phyloP scores from a whole-genome alignment of 176 grass and related monocot genomes.

The Leersia perrieri region DNA sequence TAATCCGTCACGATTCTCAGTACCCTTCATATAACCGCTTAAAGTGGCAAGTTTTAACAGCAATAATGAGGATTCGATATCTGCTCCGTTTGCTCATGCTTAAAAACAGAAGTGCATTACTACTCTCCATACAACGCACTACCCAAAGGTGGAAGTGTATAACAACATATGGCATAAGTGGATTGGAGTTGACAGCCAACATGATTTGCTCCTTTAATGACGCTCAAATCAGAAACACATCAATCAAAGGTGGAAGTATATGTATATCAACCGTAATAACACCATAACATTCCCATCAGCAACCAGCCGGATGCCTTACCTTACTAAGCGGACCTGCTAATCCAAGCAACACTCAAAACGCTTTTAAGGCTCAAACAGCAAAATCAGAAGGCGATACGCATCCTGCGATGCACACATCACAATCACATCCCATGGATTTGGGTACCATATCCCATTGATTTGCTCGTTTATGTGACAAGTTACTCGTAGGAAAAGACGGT shows the following conservation, averaged over 20 bases:
- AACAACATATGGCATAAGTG: background rate
- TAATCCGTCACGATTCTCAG: too few species aligned
- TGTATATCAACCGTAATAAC: too few species aligned
- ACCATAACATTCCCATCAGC: too few species aligned
- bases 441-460: background rate
- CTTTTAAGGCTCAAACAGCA: background rate
- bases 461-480: background rate
- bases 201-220: background rate
- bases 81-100: background rate
- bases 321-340: background rate
- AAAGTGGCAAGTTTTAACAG: too few species aligned
- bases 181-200: background rate
- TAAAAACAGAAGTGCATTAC: background rate
- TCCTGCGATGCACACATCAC: background rate
- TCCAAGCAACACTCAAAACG: background rate
- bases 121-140: background rate
- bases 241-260: too few species aligned
- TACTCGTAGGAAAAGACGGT: too few species aligned
- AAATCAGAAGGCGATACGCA: background rate
- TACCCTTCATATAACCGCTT: too few species aligned
- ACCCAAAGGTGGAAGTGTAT: background rate
- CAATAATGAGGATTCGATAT: background rate
- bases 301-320: too few species aligned
- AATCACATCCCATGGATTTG: background rate
- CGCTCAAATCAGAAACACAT: too few species aligned